Base-by-base conservation (phyloP, 192 early-diverging fungal species). In the Backusella westeae region DNA sequence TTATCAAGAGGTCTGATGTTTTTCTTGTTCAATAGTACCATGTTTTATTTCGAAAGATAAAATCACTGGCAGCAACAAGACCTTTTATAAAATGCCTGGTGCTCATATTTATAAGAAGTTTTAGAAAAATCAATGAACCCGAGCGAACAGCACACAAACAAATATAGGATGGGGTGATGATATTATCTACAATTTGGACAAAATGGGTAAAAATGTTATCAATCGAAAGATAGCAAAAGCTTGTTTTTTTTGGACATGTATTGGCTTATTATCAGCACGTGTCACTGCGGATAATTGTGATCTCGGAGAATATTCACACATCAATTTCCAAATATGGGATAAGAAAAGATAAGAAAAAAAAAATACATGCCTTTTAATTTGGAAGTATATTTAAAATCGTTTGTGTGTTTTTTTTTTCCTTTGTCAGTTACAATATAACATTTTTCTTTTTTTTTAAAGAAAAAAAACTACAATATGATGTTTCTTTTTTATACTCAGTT, bases 181-280 rank as follows among this genome's bases (percentile, higher is more conserved):
- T 10, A 36, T 69, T 69, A 69, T 42, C 68, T 69, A 69, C 21
- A 69, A 10, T 41, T 69, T 69, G 68, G 35, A 69, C n/a, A 69
- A 69, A 69, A 3, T 23, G 39, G 35, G 35, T 39, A 69, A 69
- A 69, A 41, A 21, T 41, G 39, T 39, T 41, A 69, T 69, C 68
- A 69, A 39, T 69, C 39, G 39, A 39, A 39, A 36, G 68, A 41
- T 39, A 69, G 39, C 68, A 69, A 26, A 6, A 23, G 35, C 10
- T 69, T 69, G 35, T n/a, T 38, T n/a, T 35, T 39, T 39, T 39
- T 32, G 9, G 38, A 14, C 17, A 17, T 36, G 34, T 69, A 15
- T 69, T 5, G 1, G 4, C 29, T 69, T 17, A 38, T 69, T 69
- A 39, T 63, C 56, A 29, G 56, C 56, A 29, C 56, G 56, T 63